phyloP scores from a whole-genome alignment of 495 filamentous ascomycete genomes.

The Penicillium antarcticum region DNA sequence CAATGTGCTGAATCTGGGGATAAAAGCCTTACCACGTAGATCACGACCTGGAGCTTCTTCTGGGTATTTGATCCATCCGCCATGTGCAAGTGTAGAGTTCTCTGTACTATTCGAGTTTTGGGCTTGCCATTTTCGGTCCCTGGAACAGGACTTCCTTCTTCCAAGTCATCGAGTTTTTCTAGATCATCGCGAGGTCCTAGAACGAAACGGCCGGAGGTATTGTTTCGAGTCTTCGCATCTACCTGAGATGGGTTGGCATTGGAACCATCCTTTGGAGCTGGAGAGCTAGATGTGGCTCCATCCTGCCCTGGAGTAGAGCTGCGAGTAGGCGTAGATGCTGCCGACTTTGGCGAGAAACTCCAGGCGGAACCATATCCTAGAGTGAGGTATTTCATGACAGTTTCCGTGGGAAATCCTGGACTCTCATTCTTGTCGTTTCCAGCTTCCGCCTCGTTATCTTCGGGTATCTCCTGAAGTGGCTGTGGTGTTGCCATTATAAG shows the following conservation, averaged over 20 bases:
- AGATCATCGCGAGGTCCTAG: conserved; percentile 27
- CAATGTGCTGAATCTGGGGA: neutral
- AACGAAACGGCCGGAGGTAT: conserved; percentile 14
- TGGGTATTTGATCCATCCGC: conserved; percentile 10
- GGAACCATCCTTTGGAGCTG: conserved; percentile 1
- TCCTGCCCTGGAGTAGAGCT: neutral
- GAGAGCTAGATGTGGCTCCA: neutral
- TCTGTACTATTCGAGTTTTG: conserved; percentile 44
- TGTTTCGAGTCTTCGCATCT: neutral
- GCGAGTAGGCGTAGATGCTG: conserved; percentile 21
- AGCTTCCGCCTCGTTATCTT: conserved; percentile 6
- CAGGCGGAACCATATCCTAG: conserved; percentile 61
- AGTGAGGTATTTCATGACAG: conserved; percentile 57
- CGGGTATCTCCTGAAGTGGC: conserved; percentile 13
- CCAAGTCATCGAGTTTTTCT: conserved; percentile 25
- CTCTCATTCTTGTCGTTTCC: conserved; percentile 19
- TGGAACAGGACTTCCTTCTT: conserved; percentile 23
- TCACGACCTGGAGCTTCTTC: conserved; percentile 64
- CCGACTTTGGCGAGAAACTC: conserved; percentile 37
- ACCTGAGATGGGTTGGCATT: conserved; percentile 1
- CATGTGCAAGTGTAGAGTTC: conserved; percentile 49
- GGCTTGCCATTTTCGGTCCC: conserved; percentile 14
- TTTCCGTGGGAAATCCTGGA: conserved; percentile 36
- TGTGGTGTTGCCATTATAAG: conserved; percentile 31
- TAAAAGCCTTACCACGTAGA: conserved; percentile 54